A percentile compares a stretch with the other conserved stretches of the same genome.
phyloP scores from a whole-genome alignment of 78 protist species.

The Creolimax fragrantissima region DNA sequence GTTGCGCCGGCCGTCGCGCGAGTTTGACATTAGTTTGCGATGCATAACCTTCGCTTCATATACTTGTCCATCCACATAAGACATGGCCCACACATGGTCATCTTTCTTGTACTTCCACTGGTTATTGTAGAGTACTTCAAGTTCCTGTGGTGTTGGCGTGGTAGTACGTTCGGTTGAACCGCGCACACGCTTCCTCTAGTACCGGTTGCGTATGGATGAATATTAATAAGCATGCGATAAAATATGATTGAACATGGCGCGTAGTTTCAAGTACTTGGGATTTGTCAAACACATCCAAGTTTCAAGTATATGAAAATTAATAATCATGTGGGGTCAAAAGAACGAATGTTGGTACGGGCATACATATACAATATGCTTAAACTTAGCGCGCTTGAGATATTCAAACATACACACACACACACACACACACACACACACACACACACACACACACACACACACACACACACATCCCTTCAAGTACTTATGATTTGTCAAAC shows the following conservation, averaged over 20 bases:
- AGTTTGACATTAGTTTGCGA: not conserved
- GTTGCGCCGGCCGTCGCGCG: not conserved
- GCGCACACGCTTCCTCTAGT: not conserved
- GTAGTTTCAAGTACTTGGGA: too few species aligned
- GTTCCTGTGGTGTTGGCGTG: not conserved
- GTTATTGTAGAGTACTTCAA: not conserved
- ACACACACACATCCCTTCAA: slow-evolving; percentile 13
- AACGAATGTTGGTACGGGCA: not conserved
- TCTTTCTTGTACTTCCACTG: not conserved
- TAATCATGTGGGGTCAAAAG: not conserved
- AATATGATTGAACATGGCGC: too few species aligned
- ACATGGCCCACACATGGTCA: not conserved
- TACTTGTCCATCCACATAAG: not conserved
- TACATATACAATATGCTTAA: not conserved
- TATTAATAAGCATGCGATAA: too few species aligned
- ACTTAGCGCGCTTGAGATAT: not conserved
- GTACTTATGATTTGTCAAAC: not conserved
- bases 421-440: not conserved
- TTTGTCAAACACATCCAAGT: not conserved
- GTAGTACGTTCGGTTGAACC: not conserved
- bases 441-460: not conserved
- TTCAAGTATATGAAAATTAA: not conserved
- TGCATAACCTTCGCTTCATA: not conserved
- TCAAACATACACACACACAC: not conserved
- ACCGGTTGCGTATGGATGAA: too few species aligned